These are phyloP conservation scores for Diaporthe longicolla DNA, from an alignment of 2,329 filamentous ascomycete species.

Conservation along the genomic window DNA sequence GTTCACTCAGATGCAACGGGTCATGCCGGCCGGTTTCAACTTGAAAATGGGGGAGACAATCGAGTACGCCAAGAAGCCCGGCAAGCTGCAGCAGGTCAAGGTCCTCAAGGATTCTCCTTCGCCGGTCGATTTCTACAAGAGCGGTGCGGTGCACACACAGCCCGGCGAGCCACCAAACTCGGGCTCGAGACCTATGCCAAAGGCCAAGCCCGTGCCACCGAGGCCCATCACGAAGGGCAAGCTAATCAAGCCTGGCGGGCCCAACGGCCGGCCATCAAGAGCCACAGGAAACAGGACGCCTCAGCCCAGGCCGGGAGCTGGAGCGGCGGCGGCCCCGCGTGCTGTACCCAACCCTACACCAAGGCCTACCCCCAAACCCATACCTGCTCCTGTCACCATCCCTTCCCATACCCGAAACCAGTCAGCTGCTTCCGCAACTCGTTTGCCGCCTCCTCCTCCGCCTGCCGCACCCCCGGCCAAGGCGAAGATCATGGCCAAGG, in stretches of 20 bases:
- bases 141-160: constrained; percentile 87
- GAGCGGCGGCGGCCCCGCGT: constrained; percentile 42
- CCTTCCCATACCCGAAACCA: constrained; percentile 69
- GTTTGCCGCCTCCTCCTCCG: constrained; percentile 75
- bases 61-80: constrained; percentile 98
- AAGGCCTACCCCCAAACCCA: constrained; percentile 41
- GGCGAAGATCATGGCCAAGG: constrained; percentile 86
- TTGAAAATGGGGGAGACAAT: constrained; percentile 88
- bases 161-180: constrained; percentile 88
- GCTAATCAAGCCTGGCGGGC: constrained; percentile 91
- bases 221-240: constrained; percentile 95
- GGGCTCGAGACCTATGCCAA: constrained; percentile 86
- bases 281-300: constrained; percentile 66
- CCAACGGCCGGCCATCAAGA: constrained; percentile 83
- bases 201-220: constrained; percentile 86
- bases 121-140: constrained; percentile 91
- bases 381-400: constrained; percentile 53
- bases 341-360: constrained; percentile 47
- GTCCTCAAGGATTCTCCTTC: constrained; percentile 88
- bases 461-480: constrained; percentile 75
- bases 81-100: constrained; percentile 91
- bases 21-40: constrained; percentile 84
- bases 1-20: constrained; percentile 89
- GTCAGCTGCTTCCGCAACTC: constrained; percentile 64
- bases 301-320: constrained; percentile 59